Evolutionary conservation across 1,139 yeast genomes (phyloP), one percentile per base, ranked within the genome.

Genomic region (Blastobotrys niveus): DNA sequence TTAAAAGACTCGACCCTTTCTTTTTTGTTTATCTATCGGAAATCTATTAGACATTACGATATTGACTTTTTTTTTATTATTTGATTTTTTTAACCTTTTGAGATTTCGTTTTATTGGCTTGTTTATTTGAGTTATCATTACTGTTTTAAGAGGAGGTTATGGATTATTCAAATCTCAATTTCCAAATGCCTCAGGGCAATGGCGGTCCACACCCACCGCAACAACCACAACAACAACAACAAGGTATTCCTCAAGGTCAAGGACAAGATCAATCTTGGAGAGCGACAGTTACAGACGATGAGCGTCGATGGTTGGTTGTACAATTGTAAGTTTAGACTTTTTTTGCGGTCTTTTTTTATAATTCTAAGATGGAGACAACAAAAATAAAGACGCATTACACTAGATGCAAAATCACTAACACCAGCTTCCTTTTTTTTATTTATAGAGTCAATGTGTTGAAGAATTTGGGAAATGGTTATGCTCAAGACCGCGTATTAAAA

Each of bases 401-500:
- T n/a, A n/a, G n/a, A n/a, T n/a, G n/a, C n/a, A n/a, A n/a, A n/a
- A n/a, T n/a, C n/a, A n/a, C n/a, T n/a, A n/a, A n/a, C n/a, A n/a
- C n/a, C n/a, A n/a, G n/a, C n/a, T n/a, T n/a, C n/a, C n/a, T 17
- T 14, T 14, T 14, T 14, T 29, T 14, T 32, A 17, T 27, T 12
- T 5, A 7, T 18, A 38, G 42, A 18, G 14, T 38, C 2, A 22
- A 35, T 5, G 46, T 43, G 9, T 26, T 58, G 43, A 55, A 54
- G 42, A 53, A 50, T 27, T 45, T 58, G 24, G 59, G 59, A 1
- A 57, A 58, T 3, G 48, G 50, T 14, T 55, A 54, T 21, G 56
- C 63, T 9, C 57, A 58, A 31, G 63, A 58, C 29, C 53, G 59
- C 35, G 51, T 62, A 24, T 50, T 59, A 5, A 50, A 38, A 12